Percentiles rank a stretch among this genome's conserved stretches.
These are phyloP conservation scores for Rhizopogon roseolus DNA, from an alignment of 768 basidiomycete genomes.

Conservation along the genomic window DNA sequence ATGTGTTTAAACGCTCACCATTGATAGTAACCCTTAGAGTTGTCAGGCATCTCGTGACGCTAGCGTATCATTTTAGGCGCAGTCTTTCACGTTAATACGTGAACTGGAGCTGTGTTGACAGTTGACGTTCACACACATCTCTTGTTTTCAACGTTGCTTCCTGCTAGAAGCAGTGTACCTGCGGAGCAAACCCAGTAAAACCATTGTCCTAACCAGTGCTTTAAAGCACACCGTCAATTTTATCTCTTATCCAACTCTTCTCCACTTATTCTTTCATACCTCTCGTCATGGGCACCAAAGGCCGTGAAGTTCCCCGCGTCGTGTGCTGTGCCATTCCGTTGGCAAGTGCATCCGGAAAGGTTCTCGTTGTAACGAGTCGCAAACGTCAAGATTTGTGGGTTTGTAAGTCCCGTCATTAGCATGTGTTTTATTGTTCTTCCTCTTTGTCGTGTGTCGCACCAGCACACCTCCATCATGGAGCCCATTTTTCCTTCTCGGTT, in stretches of 20 bases:
- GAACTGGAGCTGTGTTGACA: background rate
- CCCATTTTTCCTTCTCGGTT: conserved; percentile 3
- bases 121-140: conserved; percentile 2
- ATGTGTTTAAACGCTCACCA: background rate
- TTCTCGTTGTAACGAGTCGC: conserved; percentile 80
- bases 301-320: conserved; percentile 74
- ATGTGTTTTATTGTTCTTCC: conserved; percentile 6
- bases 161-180: background rate
- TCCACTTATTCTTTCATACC: background rate
- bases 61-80: background rate
- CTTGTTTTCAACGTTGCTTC: background rate
- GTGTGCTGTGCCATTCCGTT: conserved; percentile 92
- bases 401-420: conserved; percentile 55
- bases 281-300: conserved; percentile 54
- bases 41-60: background rate
- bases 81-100: background rate
- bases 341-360: conserved; percentile 63
- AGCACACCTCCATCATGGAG: conserved; percentile 4
- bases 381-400: conserved; percentile 81
- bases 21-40: background rate
- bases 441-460: background rate
- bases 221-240: background rate
- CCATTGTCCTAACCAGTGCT: background rate
- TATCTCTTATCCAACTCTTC: background rate
- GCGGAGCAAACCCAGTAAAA: background rate